A percentile compares a stretch with the other conserved stretches of the same genome.
Evolutionary conservation across 768 basidiomycete genomes (phyloP).

Genomic region (Termitomyces sp.): DNA sequence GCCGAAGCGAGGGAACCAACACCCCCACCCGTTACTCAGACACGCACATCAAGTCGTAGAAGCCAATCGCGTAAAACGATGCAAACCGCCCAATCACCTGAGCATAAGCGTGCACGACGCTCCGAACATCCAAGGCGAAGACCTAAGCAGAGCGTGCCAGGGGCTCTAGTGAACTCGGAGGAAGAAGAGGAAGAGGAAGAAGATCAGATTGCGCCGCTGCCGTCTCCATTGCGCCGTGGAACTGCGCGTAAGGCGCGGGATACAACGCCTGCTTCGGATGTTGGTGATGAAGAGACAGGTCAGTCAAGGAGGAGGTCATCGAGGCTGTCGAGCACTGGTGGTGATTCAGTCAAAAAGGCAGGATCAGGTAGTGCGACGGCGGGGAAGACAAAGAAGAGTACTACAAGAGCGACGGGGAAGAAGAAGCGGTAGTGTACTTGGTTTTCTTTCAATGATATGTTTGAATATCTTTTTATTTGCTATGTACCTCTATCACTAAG

Average conservation of each 20-base stretch:
- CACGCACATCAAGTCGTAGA: background rate
- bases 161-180: slow-evolving; percentile 35
- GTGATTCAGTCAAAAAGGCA: slow-evolving; percentile 17
- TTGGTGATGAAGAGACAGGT: slow-evolving; percentile 25
- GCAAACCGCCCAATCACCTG: background rate
- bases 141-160: slow-evolving; percentile 33
- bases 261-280: slow-evolving; percentile 23
- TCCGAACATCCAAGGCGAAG: slow-evolving; percentile 3
- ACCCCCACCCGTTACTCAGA: slow-evolving; percentile 1
- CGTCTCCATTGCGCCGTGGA: slow-evolving; percentile 21
- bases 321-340: slow-evolving; percentile 27
- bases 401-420: slow-evolving; percentile 13
- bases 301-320: slow-evolving; percentile 40
- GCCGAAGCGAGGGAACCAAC: slow-evolving; percentile 20
- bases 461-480: background rate
- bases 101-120: slow-evolving; percentile 2
- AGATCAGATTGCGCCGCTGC: slow-evolving; percentile 26
- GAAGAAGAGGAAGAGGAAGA: slow-evolving; percentile 21
- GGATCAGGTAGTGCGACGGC: slow-evolving; percentile 15
- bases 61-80: background rate
- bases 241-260: slow-evolving; percentile 22
- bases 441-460: background rate
- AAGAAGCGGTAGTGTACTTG: slow-evolving; percentile 10
- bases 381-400: slow-evolving; percentile 12
- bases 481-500: background rate